Evolutionary conservation across 345 rosid genomes (phyloP).

Genomic region (Dovyalis caffra): DNA sequence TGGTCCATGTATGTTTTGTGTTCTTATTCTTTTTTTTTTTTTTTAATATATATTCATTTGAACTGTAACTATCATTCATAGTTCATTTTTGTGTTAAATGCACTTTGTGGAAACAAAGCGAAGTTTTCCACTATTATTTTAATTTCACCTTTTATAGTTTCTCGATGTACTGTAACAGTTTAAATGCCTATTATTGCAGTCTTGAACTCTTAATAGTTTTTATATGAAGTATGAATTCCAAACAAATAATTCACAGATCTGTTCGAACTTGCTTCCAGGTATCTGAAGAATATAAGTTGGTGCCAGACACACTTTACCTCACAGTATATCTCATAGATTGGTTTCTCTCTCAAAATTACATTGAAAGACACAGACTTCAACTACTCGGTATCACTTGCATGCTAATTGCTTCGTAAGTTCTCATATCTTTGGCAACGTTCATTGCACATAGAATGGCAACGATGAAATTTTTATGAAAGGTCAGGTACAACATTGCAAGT

Average conservation of each 20-base stretch:
- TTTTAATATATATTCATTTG: neutral
- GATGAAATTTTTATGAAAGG: neutral
- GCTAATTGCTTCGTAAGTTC: slow-evolving; percentile 90
- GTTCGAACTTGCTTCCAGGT: slow-evolving; percentile 52
- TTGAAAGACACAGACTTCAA: slow-evolving; percentile 77
- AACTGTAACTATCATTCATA: slow-evolving; percentile 1
- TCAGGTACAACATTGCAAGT: neutral
- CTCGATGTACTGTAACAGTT: neutral
- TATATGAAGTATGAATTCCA: slow-evolving; percentile 1
- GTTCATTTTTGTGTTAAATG: neutral
- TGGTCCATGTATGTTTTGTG: too few species aligned
- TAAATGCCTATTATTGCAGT: neutral
- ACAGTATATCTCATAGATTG: slow-evolving; percentile 79
- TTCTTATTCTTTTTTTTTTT: neutral
- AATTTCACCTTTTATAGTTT: neutral
- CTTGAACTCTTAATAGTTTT: neutral
- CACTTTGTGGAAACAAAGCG: neutral
- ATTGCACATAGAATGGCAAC: neutral
- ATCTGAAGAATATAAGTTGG: slow-evolving; percentile 86
- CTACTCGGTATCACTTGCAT: slow-evolving; percentile 94
- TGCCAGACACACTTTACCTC: slow-evolving; percentile 81
- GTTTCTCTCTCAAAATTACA: slow-evolving; percentile 65
- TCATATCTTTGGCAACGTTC: slow-evolving; percentile 12
- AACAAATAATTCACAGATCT: neutral
- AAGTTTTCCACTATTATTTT: neutral